Percentiles rank a stretch among this genome's conserved stretches.
Evolutionary conservation across 2,329 filamentous ascomycete genomes (phyloP).

Genomic region (Aspergillus sp.): DNA sequence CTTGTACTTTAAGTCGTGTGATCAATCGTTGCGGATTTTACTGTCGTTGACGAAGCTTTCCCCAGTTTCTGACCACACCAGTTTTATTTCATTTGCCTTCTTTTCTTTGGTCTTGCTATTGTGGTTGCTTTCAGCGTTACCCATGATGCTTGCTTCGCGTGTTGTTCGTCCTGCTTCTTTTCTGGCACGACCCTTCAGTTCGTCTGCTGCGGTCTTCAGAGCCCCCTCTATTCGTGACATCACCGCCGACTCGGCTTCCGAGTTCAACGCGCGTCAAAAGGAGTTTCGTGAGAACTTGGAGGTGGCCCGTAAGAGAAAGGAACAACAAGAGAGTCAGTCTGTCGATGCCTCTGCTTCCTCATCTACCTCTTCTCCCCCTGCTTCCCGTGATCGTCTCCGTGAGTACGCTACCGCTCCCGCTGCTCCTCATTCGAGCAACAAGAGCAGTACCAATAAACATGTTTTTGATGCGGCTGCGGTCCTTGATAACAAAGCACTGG

Average conservation of each 20-base stretch:
- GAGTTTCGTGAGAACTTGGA: conserved; percentile 77
- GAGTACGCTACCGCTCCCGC: conserved; percentile 35
- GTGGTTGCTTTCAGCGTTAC: conserved; percentile 6
- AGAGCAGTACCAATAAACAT: conserved; percentile 29
- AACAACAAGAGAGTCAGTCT: conserved; percentile 76
- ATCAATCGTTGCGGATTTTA: not conserved
- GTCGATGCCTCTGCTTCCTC: conserved; percentile 42
- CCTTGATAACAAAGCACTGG: conserved; percentile 44
- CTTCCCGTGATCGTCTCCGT: conserved; percentile 28
- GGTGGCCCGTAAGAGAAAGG: conserved; percentile 67
- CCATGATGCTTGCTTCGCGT: conserved; percentile 40
- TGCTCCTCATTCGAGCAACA: conserved; percentile 42
- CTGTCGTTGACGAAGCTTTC: not conserved
- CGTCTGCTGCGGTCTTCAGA: conserved; percentile 44
- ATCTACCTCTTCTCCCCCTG: conserved; percentile 30
- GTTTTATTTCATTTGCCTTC: not conserved
- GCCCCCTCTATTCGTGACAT: conserved; percentile 83
- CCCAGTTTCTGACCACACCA: not conserved
- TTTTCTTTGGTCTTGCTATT: conserved; percentile 8
- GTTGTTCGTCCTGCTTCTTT: conserved; percentile 45
- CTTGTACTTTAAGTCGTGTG: not conserved
- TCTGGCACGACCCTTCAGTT: conserved; percentile 53
- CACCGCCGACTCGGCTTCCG: conserved; percentile 61
- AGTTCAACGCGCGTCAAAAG: conserved; percentile 78
- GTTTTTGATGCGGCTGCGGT: conserved; percentile 36